Base-by-base conservation (phyloP, 768 basidiomycete genomes). In the Boletus pseudo-olivaceus region DNA sequence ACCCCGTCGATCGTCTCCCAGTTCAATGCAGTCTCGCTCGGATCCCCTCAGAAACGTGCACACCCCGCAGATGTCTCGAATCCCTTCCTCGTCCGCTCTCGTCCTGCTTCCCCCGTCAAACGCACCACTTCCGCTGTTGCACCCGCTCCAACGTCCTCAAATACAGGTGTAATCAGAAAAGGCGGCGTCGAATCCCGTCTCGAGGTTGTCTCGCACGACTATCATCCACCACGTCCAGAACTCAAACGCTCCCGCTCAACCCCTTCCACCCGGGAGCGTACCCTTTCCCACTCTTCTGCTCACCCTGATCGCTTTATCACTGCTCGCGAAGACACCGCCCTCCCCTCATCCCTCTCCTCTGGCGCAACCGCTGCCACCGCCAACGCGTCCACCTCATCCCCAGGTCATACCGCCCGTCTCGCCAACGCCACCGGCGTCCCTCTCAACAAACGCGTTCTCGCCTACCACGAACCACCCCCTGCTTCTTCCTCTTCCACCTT, bases 381-480 rank as follows among this genome's bases (percentile, higher is more conserved):
- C 41, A 59, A 46, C 11, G 50, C 82, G 0, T 75, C 78, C 40
- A 74, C 79, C 1, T 74, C 79, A 12, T 91, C 90, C 0, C 89
- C 89, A 1, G 82, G 84, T 0, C 90, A 92, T 64, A 88, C 89
- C 0, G 87, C 88, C 11, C 82, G 90, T 38, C 79, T 93, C 19
- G 86, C 82, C 7, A 84, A 80, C 1, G 90, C 90, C 1, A 81
- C 88, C 0, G 90, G 89, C 20, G 79, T 93, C 14, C 84, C 86
- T 10, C 70, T 89, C 48, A 89, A 87, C 63, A 83, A 87, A 23
- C 87, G 93, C 33, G 87, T 97, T 47, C 80, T 97, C 7, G 86
- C 89, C 6, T 97, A 93, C 70, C 88, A 92, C 67, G 92, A 94
- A 66, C 83, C 83, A 15, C 93, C 94, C 0, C 88, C 93, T 2